Base-by-base conservation (phyloP, 306 rosid species). In the Erythrophleum fordii region DNA sequence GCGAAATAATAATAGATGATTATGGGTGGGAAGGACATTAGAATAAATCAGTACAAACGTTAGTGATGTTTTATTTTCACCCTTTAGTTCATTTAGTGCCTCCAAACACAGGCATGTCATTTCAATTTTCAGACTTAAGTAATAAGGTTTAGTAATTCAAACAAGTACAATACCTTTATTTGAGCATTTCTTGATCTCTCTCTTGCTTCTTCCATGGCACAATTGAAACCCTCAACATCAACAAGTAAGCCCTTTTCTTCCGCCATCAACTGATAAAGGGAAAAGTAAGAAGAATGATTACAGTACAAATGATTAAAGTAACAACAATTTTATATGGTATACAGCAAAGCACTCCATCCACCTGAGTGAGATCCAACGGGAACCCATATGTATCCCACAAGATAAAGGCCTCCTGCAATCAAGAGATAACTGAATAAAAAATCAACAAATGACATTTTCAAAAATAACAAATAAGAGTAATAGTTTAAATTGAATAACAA, bases 291-390 rank as follows among this genome's bases (percentile, higher is more conserved):
- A 26, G 35, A 74, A 10, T 31, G 67, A 28, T 76, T 25, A 37
- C 22, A 78, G 0, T 70, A 60, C 11, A 61, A 39, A 65, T 41
- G 73, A 58, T 53, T 76, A 42, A 49, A 69, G 28, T 49, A 6
- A 71, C 28, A 72, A 72, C n/a, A 78, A 78, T 13, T 74, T 45
- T 66, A 74, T 60, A 71, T 31, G 49, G 69, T 35, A 72, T 26
- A n/a, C 53, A 11, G 23, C 56, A 51, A 78, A 82, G 28, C 76
- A 84, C 53, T 41, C 55, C 78, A 66, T 55, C 80, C 79, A 95
- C 99, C 97, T 95, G 98, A 77, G 99, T 95, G 86, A 95, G 91
- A 87, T 95, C 99, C 75, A 95, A 81, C 5, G 99, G 99, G 85
- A 95, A 95, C 44, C 99, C 99, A 75, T 60, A 95, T 0, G 99